Evolutionary conservation across 352 stramenopile genomes (phyloP), one percentile per base, ranked within the genome.

Genomic region (Phytophthora megakarya): DNA sequence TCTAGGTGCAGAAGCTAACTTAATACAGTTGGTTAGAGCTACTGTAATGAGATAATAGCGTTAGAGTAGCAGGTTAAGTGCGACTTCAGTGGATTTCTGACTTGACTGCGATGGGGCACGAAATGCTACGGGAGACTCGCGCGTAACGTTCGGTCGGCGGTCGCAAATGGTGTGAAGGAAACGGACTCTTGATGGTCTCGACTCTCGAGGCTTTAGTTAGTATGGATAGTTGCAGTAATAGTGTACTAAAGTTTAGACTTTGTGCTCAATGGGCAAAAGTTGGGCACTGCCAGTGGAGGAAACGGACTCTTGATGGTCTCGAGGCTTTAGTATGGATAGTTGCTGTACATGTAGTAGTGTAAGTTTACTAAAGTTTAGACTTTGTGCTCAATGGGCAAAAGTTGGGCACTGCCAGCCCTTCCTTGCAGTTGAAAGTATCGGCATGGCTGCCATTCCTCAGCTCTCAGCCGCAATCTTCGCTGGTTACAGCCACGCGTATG

Each of bases 271-370:
- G n/a, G n/a, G 50, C 50, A 28, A 48, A 49, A 50, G 44, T 35
- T 15, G 44, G 55, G 44, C 42, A 13, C 21, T 18, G 16, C 55
- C 55, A 63, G 15, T 19, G 32, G 18, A 19, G 43, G 60, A 58
- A 68, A 68, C 60, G 60, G 21, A 35, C 33, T 42, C 39, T 50
- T 55, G 59, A 23, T 67, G 59, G 59, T 22, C 18, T 38, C 25
- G 38, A 8, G 8, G 3, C 30, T 35, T n/a, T n/a, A n/a, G n/a
- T n/a, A n/a, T n/a, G n/a, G n/a, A n/a, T n/a, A n/a, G n/a, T n/a
- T n/a, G n/a, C n/a, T 63, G 55, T 44, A 63, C 44, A 9, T 10
- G 15, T 21, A 25, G 5, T 23, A n/a, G n/a, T n/a, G n/a, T n/a
- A n/a, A n/a, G n/a, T n/a, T n/a, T n/a, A n/a, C n/a, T n/a, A n/a